Evolutionary conservation across 345 rosid genomes (phyloP), one percentile per base, ranked within the genome.

Genomic region (Iberis pinnata): DNA sequence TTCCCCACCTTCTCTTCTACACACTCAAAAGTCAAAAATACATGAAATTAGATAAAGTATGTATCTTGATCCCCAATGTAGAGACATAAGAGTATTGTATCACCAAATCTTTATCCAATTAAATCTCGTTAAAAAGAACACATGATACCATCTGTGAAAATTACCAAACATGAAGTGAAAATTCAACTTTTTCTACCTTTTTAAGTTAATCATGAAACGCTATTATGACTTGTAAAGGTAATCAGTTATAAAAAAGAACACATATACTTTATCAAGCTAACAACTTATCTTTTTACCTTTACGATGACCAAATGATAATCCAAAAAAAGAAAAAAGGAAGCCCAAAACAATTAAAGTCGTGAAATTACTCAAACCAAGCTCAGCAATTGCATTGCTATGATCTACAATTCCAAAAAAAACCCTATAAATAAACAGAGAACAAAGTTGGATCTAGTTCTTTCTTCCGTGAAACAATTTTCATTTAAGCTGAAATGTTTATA

Each of bases 1-100:
- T 78, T 62, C 87, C 74, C 98, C 98, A 82, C 70, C 96, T 78
- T 65, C 77, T 82, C 67, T 73, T 90, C 98, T 90, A 75, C 27
- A 53, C 7, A 56, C 18, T 69, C 19, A 64, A 64, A 27, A 51
- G n/a, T 29, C 32, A 41, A 36, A 31, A 26, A 26, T 9, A 3
- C 33, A 58, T 31, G 20, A 67, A 26, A 31, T 35, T 33, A 58
- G 54, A 36, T 57, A 6, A 29, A 2, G 25, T 22, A 22, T 22
- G 25, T 22, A 9, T 55, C 27, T 2, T 26, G 15, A 53, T 27
- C 31, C 48, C 53, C 1, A 49, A 19, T 50, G 1, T 6, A 49
- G 29, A 47, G 47, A 59, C 48, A 49, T 29, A 26, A 12, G 19
- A 47, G n/a, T 14, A 46, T 18, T 53, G 18, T 27, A 43, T 49